phyloP scores from a whole-genome alignment of 2,329 filamentous ascomycete species.

The Pseudocercospora cruenta region DNA sequence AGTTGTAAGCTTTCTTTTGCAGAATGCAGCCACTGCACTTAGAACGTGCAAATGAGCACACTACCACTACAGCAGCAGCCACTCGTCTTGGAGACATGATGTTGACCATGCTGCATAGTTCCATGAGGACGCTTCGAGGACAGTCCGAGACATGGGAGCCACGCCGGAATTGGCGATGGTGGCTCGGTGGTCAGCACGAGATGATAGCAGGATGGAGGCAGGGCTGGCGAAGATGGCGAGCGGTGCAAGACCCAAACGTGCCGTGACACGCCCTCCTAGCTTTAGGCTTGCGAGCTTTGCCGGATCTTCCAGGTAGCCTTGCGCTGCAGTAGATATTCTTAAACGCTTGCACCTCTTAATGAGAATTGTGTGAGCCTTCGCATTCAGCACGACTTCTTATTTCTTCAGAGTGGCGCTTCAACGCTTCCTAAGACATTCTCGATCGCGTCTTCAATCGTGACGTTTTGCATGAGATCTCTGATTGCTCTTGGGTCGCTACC shows the following conservation, averaged over 20 bases:
- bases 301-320: too few species aligned
- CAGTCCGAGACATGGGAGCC: neutral
- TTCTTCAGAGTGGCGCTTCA: slow-evolving; percentile 55
- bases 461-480: slow-evolving; percentile 63
- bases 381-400: neutral
- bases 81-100: neutral
- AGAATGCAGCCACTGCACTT: neutral
- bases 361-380: too few species aligned
- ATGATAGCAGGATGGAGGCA: neutral
- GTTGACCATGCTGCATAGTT: neutral
- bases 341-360: too few species aligned
- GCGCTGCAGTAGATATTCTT: neutral
- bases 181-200: neutral
- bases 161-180: neutral
- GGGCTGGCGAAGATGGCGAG: neutral
- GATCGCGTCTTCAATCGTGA: slow-evolving; percentile 60
- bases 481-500: slow-evolving; percentile 78
- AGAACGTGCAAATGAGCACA: neutral
- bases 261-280: neutral
- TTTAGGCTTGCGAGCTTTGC: neutral
- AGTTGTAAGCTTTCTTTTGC: slow-evolving; percentile 48
- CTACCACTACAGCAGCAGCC: neutral
- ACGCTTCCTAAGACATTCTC: slow-evolving; percentile 62
- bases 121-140: slow-evolving; percentile 4
- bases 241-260: neutral